A percentile compares a stretch with the other conserved stretches of the same genome.
phyloP scores from a whole-genome alignment of 768 basidiomycete genomes.

The Leucogyrophana mollusca region DNA sequence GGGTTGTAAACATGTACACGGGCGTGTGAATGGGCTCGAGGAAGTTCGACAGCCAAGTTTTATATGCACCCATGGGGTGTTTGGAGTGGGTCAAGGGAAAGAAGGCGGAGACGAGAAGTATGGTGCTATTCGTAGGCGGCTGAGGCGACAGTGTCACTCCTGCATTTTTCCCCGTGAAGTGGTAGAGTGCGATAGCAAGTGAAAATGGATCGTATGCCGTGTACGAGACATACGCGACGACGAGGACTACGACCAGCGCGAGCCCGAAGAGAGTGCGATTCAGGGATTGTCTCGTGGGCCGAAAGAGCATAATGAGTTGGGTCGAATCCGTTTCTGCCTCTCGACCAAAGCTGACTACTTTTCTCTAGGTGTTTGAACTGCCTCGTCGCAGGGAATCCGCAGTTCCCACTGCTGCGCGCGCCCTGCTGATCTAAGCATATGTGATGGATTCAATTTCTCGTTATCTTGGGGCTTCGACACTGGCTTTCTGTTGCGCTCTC shows the following conservation, averaged over 20 bases:
- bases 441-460: too few relatives aligned
- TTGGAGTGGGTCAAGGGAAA: conserved; percentile 22
- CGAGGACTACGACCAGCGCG: background rate
- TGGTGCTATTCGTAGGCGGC: background rate
- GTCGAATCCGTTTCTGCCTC: background rate
- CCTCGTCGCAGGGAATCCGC: too few relatives aligned
- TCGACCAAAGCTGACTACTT: background rate
- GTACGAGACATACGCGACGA: conserved; percentile 4
- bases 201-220: background rate
- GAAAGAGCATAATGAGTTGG: background rate
- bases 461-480: too few relatives aligned
- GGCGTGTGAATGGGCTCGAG: conserved; percentile 16
- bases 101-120: conserved; percentile 26
- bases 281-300: background rate
- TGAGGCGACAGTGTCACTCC: background rate
- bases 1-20: conserved; percentile 21
- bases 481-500: too few relatives aligned
- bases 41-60: conserved; percentile 17
- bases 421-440: too few relatives aligned
- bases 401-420: too few relatives aligned
- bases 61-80: conserved; percentile 19
- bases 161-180: background rate
- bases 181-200: background rate
- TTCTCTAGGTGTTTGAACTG: background rate
- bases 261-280: background rate